These are phyloP conservation scores for Ogataea polymorpha DNA, from an alignment of 805 yeast genomes.

Conservation along the genomic window DNA sequence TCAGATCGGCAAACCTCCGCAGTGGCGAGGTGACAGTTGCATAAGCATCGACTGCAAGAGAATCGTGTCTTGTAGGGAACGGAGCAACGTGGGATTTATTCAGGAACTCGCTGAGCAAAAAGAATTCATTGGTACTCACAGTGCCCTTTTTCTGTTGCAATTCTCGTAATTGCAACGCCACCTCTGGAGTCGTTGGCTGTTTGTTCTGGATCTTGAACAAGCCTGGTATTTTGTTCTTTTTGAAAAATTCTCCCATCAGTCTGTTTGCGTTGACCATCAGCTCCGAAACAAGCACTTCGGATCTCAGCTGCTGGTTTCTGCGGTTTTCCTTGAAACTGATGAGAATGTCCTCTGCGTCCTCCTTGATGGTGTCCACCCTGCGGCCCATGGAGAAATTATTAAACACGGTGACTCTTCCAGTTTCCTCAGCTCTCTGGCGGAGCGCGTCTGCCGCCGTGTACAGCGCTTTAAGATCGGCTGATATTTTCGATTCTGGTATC, in stretches of 20 bases:
- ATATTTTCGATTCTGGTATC: background rate
- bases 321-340: conserved; percentile 4
- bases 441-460: conserved; percentile 32
- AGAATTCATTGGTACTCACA: conserved; percentile 39
- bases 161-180: conserved; percentile 13
- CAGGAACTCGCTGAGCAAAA: conserved; percentile 43
- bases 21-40: conserved; percentile 86
- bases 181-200: conserved; percentile 20
- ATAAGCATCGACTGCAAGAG: conserved; percentile 61
- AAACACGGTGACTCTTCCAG: conserved; percentile 36
- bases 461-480: conserved; percentile 30
- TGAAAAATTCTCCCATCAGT: conserved; percentile 50
- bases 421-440: conserved; percentile 28
- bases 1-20: conserved; percentile 74
- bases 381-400: conserved; percentile 20
- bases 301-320: conserved; percentile 32
- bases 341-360: background rate
- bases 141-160: conserved; percentile 19
- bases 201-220: conserved; percentile 39
- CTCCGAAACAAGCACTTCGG: conserved; percentile 73
- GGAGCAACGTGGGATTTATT: conserved; percentile 52
- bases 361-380: conserved; percentile 21
- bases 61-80: conserved; percentile 48
- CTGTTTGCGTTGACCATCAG: conserved; percentile 78
- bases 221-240: conserved; percentile 45